Conservation (phyloP, 2,329 filamentous ascomycete genomes). For the Aureobasidium sp. region DNA sequence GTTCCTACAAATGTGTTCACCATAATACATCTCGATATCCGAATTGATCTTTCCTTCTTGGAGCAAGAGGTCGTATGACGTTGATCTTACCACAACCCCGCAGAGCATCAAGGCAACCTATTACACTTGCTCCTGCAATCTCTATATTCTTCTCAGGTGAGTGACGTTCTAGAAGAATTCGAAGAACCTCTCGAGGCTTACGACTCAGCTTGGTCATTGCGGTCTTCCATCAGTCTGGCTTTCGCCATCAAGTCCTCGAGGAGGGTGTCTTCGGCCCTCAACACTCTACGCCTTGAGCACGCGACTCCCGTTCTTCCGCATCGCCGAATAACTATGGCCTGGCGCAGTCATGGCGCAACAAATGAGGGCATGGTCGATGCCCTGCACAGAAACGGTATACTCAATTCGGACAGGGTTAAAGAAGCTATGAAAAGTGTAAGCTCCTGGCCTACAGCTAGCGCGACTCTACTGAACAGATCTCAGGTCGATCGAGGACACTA, state of each 20-base stretch:
- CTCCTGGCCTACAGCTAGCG: background rate
- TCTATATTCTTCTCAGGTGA: background rate
- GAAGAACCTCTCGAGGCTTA: background rate
- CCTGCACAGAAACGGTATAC: slow-evolving; percentile 61
- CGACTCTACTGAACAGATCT: background rate
- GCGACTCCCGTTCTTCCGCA: background rate
- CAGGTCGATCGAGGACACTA: slow-evolving; percentile 87
- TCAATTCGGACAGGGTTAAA: slow-evolving; percentile 63
- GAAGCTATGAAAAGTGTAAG: slow-evolving; percentile 68
- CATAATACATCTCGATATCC: no score
- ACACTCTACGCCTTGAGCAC: background rate
- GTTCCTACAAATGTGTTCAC: background rate
- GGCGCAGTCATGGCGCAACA: slow-evolving; percentile 68
- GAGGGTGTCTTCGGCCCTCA: background rate
- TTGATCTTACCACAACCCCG: background rate
- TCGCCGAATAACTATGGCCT: slow-evolving; percentile 60
- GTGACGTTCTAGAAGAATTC: background rate
- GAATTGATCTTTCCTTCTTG: background rate
- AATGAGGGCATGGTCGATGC: slow-evolving; percentile 74
- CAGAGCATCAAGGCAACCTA: background rate
- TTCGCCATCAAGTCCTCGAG: background rate
- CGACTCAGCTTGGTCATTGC: background rate
- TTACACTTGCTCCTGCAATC: background rate
- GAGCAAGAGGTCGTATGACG: background rate
- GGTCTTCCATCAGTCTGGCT: background rate